Evolutionary conservation across 108 stramenopile genomes (phyloP).

Genomic region (Skeletonema potamos): DNA sequence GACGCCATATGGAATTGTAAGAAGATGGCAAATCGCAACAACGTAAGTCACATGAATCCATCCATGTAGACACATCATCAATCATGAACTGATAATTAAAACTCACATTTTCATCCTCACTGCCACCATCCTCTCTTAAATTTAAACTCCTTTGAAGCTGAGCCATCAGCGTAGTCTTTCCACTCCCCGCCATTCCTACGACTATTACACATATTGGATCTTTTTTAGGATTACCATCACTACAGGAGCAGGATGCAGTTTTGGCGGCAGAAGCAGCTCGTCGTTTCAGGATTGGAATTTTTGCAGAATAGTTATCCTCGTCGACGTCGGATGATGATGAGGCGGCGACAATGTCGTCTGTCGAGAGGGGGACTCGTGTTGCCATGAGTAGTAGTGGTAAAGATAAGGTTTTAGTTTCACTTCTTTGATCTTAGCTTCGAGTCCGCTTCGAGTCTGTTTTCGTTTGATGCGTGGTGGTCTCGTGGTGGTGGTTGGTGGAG

Average conservation of each 20-base stretch:
- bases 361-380: slow-evolving; percentile 11
- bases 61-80: too few relatives aligned
- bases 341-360: not conserved
- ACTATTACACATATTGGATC: slow-evolving; percentile 81
- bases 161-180: slow-evolving; percentile 88
- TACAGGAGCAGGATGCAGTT: too few relatives aligned
- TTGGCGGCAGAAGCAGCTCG: slow-evolving; percentile 13
- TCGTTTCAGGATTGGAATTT: slow-evolving; percentile 38
- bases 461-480: too few relatives aligned
- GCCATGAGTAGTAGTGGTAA: not conserved
- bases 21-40: too few relatives aligned
- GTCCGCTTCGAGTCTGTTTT: too few relatives aligned
- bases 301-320: not conserved
- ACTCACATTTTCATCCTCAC: slow-evolving; percentile 12
- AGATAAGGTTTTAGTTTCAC: too few relatives aligned
- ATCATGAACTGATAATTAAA: too few relatives aligned
- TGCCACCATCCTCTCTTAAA: slow-evolving; percentile 25
- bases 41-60: too few relatives aligned
- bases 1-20: too few relatives aligned
- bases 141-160: slow-evolving; percentile 64
- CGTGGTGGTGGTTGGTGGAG: too few relatives aligned
- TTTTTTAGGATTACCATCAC: slow-evolving; percentile 22
- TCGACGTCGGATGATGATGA: too few relatives aligned
- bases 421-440: too few relatives aligned
- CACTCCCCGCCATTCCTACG: slow-evolving; percentile 93